phyloP scores from a whole-genome alignment of 768 basidiomycete genomes.

The Collybia sordida region DNA sequence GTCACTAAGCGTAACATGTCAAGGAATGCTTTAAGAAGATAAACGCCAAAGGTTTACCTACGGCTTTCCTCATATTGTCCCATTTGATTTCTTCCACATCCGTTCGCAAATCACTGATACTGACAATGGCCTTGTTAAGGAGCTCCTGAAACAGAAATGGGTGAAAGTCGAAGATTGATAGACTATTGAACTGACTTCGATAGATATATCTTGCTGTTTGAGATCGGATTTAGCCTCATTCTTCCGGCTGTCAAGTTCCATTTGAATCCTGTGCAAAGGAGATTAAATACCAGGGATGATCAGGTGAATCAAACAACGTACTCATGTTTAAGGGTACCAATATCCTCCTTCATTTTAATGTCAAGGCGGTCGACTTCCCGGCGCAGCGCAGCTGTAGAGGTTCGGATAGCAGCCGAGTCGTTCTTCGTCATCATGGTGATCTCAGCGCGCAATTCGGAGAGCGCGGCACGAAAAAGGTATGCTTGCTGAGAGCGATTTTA shows the following conservation, averaged over 20 bases:
- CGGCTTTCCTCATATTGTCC: constrained; percentile 85
- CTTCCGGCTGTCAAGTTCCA: constrained; percentile 94
- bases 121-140: constrained; percentile 71
- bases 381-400: constrained; percentile 72
- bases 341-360: constrained; percentile 92
- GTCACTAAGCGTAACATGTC: constrained; percentile 42
- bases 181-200: constrained; percentile 56
- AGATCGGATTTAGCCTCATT: constrained; percentile 84
- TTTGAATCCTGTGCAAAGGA: constrained; percentile 71
- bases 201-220: constrained; percentile 80
- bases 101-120: constrained; percentile 75
- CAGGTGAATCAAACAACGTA: constrained; percentile 35
- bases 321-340: constrained; percentile 91
- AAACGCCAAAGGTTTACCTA: constrained; percentile 47
- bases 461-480: constrained; percentile 90
- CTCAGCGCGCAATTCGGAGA: constrained; percentile 88
- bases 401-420: constrained; percentile 80
- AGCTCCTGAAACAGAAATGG: constrained; percentile 50
- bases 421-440: constrained; percentile 80
- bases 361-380: constrained; percentile 84
- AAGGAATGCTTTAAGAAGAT: neutral
- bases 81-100: constrained; percentile 84
- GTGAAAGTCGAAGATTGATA: neutral
- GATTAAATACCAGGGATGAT: constrained; percentile 6
- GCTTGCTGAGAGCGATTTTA: constrained; percentile 65